phyloP scores from a whole-genome alignment of 176 grass and related monocot species.

The Lolium multiflorum region DNA sequence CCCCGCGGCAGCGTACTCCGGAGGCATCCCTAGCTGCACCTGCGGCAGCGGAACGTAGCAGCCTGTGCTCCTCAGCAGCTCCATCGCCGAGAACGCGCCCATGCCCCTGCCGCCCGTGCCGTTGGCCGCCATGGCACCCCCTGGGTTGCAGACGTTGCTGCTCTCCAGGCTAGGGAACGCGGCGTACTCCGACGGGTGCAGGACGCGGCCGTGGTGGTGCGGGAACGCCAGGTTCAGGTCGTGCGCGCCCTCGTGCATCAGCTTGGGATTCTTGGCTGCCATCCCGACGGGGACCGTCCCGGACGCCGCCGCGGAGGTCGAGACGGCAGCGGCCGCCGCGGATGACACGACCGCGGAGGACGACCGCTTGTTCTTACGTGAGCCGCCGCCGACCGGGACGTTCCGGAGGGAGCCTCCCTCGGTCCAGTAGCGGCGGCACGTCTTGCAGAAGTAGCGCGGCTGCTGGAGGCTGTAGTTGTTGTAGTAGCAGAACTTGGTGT shows the following conservation, averaged over 20 bases:
- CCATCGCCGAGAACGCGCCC: slow-evolving; percentile 79
- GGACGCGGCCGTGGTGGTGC: slow-evolving; percentile 55
- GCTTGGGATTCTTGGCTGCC: slow-evolving; percentile 67
- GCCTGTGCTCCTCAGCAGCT: slow-evolving; percentile 77
- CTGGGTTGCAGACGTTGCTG: slow-evolving; percentile 56
- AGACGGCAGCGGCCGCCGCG: slow-evolving; percentile 36
- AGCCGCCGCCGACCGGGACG: slow-evolving; percentile 89
- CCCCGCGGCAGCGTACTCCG: slow-evolving; percentile 66
- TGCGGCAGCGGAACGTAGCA: slow-evolving; percentile 63
- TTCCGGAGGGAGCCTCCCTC: slow-evolving; percentile 90
- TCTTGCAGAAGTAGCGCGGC: slow-evolving; percentile 98
- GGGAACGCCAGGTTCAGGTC: slow-evolving; percentile 90
- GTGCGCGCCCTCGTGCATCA: slow-evolving; percentile 68
- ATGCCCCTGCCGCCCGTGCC: slow-evolving; percentile 39
- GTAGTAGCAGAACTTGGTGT: slow-evolving; percentile 99
- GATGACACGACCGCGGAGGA: slow-evolving; percentile 53
- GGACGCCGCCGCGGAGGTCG: slow-evolving; percentile 46
- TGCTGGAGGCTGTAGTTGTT: slow-evolving; percentile 95
- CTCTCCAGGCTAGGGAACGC: slow-evolving; percentile 78
- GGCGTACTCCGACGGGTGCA: slow-evolving; percentile 60
- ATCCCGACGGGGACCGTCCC: slow-evolving; percentile 43
- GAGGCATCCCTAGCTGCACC: slow-evolving; percentile 56
- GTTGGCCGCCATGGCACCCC: slow-evolving; percentile 27
- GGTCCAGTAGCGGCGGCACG: slow-evolving; percentile 94
- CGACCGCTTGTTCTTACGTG: slow-evolving; percentile 82